Base-by-base conservation (phyloP, 768 basidiomycete species). In the Podaxis sp. region DNA sequence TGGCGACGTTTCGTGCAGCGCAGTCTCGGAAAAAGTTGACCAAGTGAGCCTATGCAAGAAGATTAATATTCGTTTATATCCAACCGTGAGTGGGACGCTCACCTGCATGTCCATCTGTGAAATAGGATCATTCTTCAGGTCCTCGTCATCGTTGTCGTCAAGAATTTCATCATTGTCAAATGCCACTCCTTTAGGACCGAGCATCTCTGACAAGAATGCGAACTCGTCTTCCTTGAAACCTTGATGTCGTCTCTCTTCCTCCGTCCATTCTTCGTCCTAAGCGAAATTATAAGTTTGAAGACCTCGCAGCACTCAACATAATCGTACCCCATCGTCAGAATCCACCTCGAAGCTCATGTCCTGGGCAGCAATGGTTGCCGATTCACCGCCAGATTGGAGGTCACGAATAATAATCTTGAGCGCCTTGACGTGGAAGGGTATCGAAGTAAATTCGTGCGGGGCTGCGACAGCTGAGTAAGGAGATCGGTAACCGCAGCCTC, bases 221-320 rank as follows among this genome's bases (percentile, higher is more conserved):
- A 92, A 86, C 68, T 93, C 90, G n/a, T 91, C 90, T 55, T 86
- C 79, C 68, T 86, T 90, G 68, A 82, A 75, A 7, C 74, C 76
- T 66, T 85, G 82, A 54, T 85, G 77, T 37, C 82, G 73, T 53
- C 82, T 84, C 60, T 92, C 94, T 70, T 95, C 94, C 68, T 97
- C 95, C 9, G 85, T 83, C 96, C 96, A 98, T n/a, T 93, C 93
- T 37, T 93, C 93, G 65, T 94, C 91, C 81, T 93, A 62, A 25
- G 62, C 46, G 55, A 27, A 59, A 55, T 36, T 52, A n/a, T 40
- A 19, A 51, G 61, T 63, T 6, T 57, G 27, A 4, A 43, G 54
- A 27, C 37, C 62, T 43, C 15, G 41, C 37, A 12, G 37, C 24
- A 55, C 46, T 1, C 12, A 63, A 41, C 54, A 15, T 51, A 58